Evolutionary conservation across 2,329 filamentous ascomycete genomes (phyloP).

Genomic region (Aspergillus hortae): DNA sequence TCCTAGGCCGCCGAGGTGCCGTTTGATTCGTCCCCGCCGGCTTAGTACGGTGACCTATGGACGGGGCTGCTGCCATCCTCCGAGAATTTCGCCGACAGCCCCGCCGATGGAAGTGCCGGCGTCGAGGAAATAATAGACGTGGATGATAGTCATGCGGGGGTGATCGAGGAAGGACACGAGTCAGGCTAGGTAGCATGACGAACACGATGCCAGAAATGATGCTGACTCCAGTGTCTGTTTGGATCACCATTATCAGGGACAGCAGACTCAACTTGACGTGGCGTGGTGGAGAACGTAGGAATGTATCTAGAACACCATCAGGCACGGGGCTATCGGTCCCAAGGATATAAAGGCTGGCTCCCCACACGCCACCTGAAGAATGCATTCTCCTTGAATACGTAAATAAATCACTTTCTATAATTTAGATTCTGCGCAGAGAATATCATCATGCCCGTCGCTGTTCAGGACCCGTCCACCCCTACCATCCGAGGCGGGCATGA

Average conservation of each 20-base stretch:
- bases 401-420: background rate
- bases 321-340: no score
- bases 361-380: background rate
- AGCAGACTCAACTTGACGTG: no score
- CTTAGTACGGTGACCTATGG: background rate
- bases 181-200: no score
- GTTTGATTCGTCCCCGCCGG: background rate
- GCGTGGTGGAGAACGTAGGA: no score
- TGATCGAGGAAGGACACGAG: background rate
- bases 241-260: no score
- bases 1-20: background rate
- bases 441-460: conserved; percentile 15
- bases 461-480: conserved; percentile 5
- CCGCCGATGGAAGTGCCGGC: conserved; percentile 11
- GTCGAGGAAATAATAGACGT: no score
- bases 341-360: background rate
- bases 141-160: conserved; percentile 1
- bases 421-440: background rate
- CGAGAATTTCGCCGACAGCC: conserved; percentile 26
- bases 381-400: background rate
- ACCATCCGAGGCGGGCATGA: conserved; percentile 21
- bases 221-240: no score
- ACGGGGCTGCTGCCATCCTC: conserved; percentile 4
- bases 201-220: no score
- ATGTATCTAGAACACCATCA: no score